Evolutionary conservation across 345 rosid genomes (phyloP).

Genomic region (Dipteronia dyeriana): DNA sequence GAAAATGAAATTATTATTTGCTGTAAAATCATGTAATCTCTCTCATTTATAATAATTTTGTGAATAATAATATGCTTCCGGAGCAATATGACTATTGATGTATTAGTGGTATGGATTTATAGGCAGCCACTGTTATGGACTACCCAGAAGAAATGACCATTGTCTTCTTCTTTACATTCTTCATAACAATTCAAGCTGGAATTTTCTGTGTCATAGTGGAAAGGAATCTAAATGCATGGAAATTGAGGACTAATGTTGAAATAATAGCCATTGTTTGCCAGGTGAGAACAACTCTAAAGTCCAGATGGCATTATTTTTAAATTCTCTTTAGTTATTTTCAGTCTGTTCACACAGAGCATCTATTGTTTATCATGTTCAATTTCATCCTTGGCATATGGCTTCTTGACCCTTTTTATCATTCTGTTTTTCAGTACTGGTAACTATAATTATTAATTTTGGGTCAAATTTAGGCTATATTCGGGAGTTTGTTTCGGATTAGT

Average conservation of each 20-base stretch:
- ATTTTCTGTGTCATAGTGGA: constrained; percentile 28
- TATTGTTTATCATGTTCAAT: neutral
- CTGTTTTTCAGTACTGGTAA: neutral
- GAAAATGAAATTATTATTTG: neutral
- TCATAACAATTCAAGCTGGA: constrained; percentile 28
- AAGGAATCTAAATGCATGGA: constrained; percentile 38
- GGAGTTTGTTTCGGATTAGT: constrained; percentile 34
- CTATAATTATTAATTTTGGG: neutral
- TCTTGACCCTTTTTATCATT: neutral
- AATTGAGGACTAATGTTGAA: constrained; percentile 30
- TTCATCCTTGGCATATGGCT: neutral
- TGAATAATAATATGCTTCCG: neutral
- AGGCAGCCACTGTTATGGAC: constrained; percentile 14
- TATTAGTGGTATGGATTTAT: neutral
- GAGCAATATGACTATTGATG: neutral
- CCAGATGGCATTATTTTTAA: neutral
- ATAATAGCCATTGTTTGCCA: constrained; percentile 32
- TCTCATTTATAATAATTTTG: neutral
- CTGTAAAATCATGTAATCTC: neutral
- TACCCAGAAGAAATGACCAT: constrained; percentile 20
- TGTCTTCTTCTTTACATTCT: constrained; percentile 10
- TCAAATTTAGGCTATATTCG: constrained; percentile 35
- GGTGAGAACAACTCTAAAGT: constrained; percentile 23
- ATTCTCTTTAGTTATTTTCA: neutral
- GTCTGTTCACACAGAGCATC: neutral